Evolutionary conservation across 1,139 yeast species (phyloP), one percentile per base, ranked within the genome.

Genomic region (Saccharomycopsis hybrid): DNA sequence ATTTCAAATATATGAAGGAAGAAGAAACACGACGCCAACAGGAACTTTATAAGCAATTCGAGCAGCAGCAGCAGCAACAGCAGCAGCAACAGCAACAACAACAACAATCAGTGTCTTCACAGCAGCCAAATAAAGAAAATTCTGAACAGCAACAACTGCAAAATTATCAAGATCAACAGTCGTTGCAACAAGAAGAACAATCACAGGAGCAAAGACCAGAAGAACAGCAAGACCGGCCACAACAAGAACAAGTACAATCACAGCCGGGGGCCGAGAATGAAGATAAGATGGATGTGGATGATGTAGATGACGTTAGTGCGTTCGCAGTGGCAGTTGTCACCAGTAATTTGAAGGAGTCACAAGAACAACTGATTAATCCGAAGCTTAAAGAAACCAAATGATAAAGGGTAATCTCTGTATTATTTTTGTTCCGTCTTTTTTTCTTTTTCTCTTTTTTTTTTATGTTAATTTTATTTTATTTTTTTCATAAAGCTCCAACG

Each of bases 241-340:
- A 7, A 31, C 35, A 31, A 31, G 35, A 31, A 8, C 11, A 31
- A 8, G 11, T 8, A 11, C 35, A 31, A 31, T 7, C 7, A 31
- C 18, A 18, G 18, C 18, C 18, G 18, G 18, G 18, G 18, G 18
- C 18, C 18, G 35, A 31, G 11, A 31, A 31, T 11, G 11, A 11
- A 31, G 35, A 31, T 11, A 31, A 31, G 35, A 31, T 8, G 35
- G 50, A 48, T 24, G 25, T 37, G 5, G 43, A 43, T 25, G 43
- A 38, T 38, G 50, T n/a, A 2, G 45, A 43, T 33, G 50, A 28
- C 4, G 44, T 31, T 11, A 48, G 43, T 48, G 50, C 44, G n/a
- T 48, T 48, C 43, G 50, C 47, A 3, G 43, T 44, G 9, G 50
- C 49, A 4, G 46, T 42, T 11, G 49, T 46, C 30, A 42, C 40